A percentile compares a stretch with the other conserved stretches of the same genome.
Evolutionary conservation across 2,329 filamentous ascomycete genomes (phyloP).

Genomic region (Dendryphion nanum): DNA sequence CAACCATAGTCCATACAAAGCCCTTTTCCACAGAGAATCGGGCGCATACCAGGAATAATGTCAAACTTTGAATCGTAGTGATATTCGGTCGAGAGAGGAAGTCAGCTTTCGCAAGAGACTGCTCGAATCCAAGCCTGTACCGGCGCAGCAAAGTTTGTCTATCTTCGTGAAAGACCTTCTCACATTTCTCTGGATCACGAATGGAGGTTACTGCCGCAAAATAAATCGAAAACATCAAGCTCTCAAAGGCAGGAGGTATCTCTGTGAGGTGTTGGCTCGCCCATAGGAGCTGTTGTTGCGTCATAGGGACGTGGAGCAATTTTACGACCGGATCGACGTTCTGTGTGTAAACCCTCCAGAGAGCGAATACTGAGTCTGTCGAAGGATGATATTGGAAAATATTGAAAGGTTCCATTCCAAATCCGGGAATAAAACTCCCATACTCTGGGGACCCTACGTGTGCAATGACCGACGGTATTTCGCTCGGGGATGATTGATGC

Average conservation of each 20-base stretch:
- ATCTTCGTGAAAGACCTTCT: background rate
- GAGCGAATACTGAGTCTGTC: background rate
- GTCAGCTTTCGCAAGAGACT: background rate
- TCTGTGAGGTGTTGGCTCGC: background rate
- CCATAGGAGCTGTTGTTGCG: background rate
- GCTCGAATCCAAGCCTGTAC: background rate
- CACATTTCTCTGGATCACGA: background rate
- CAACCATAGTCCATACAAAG: background rate
- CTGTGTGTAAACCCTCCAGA: background rate
- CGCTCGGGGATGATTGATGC: background rate
- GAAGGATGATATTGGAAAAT: background rate
- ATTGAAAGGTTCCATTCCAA: background rate
- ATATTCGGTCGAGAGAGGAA: background rate
- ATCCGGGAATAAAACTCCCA: background rate
- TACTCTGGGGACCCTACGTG: background rate
- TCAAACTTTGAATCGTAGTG: background rate
- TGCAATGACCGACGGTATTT: background rate
- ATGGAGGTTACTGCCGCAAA: background rate
- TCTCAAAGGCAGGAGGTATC: background rate
- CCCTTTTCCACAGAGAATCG: background rate
- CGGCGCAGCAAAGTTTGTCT: background rate
- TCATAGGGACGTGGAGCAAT: background rate
- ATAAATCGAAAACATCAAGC: background rate
- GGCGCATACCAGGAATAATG: background rate
- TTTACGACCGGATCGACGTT: background rate